phyloP scores from a whole-genome alignment of 257 asterid species.

The Solanum etuberosum region DNA sequence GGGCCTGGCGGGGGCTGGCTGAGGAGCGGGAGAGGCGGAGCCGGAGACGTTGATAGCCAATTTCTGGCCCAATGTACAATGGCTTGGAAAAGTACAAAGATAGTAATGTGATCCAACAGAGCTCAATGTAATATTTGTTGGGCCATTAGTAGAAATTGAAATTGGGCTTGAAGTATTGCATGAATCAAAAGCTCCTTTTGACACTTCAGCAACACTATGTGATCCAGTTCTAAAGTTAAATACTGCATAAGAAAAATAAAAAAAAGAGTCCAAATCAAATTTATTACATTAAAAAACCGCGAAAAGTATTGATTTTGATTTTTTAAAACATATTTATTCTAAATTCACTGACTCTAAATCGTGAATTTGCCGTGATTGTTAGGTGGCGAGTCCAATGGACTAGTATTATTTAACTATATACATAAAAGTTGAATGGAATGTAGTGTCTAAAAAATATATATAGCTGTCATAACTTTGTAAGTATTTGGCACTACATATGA shows the following conservation, averaged over 20 bases:
- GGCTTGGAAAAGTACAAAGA: constrained; percentile 36
- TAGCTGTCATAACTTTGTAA: not conserved
- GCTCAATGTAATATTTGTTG: constrained; percentile 34
- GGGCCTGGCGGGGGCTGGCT: not conserved
- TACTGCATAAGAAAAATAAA: constrained; percentile 17
- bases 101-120: constrained; percentile 47
- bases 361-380: not conserved
- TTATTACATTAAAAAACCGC: not conserved
- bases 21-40: constrained; percentile 13
- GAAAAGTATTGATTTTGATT: not conserved
- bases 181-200: constrained; percentile 19
- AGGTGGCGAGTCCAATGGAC: not conserved
- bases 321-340: not conserved
- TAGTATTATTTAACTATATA: not conserved
- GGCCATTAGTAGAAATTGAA: constrained; percentile 27
- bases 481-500: not conserved
- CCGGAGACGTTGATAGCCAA: constrained; percentile 54
- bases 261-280: not conserved
- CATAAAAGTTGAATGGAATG: not conserved
- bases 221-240: constrained; percentile 41
- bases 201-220: constrained; percentile 56
- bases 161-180: constrained; percentile 41
- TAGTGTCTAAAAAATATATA: not conserved
- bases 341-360: not conserved
- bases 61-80: constrained; percentile 45